These are phyloP conservation scores for Chaetomium olivaceum DNA, from an alignment of 2,329 filamentous ascomycete species.

Conservation along the genomic window DNA sequence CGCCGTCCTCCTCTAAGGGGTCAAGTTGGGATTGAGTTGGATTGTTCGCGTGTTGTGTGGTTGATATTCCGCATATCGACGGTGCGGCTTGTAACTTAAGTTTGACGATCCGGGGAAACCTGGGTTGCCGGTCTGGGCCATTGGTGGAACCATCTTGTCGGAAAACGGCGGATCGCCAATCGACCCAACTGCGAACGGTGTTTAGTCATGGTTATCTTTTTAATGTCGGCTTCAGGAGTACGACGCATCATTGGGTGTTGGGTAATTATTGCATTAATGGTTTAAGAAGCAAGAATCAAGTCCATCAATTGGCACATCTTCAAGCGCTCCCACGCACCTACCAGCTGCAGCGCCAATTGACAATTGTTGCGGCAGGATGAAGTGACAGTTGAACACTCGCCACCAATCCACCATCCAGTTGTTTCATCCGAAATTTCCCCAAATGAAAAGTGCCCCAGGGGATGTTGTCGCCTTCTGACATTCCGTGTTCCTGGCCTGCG, in stretches of 20 bases:
- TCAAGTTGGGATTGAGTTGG: background rate
- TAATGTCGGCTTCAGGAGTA: background rate
- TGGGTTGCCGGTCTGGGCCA: background rate
- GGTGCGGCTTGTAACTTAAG: background rate
- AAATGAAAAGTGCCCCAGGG: background rate
- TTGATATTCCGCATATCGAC: background rate
- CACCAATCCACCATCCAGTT: background rate
- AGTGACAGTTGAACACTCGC: too few relatives aligned
- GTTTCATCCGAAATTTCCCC: background rate
- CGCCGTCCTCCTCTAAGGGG: conserved; percentile 45
- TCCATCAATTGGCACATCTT: background rate
- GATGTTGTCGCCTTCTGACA: background rate
- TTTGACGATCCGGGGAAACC: conserved; percentile 25
- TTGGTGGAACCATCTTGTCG: background rate
- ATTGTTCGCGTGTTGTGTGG: background rate
- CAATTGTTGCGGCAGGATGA: too few relatives aligned
- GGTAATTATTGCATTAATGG: conserved; percentile 11
- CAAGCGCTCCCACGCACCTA: background rate
- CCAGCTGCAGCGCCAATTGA: background rate
- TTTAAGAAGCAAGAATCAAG: background rate
- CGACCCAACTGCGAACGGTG: conserved; percentile 2
- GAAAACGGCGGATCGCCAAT: background rate
- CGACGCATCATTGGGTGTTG: background rate
- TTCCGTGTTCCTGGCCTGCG: too few relatives aligned
- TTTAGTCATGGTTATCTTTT: conserved; percentile 12